Conservation (phyloP, 371 early-diverging fungal species). For the Mucor plumbeus region DNA sequence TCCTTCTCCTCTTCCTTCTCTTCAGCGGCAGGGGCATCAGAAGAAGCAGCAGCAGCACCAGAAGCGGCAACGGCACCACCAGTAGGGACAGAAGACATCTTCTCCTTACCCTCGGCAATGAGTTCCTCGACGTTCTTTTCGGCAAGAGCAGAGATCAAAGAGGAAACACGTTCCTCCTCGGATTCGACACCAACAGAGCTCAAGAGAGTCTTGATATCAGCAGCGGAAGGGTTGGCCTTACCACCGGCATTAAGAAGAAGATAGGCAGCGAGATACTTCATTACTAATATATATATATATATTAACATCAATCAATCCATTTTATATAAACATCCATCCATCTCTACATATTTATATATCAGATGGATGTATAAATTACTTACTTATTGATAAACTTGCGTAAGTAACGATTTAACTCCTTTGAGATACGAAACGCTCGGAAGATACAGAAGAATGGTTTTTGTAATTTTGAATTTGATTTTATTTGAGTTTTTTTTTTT, state of each 20-base stretch:
- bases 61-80: constrained; percentile 85
- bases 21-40: constrained; percentile 56
- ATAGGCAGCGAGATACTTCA: constrained; percentile 98
- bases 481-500: background rate
- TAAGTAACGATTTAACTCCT: constrained; percentile 50
- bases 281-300: constrained; percentile 41
- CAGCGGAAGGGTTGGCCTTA: constrained; percentile 83
- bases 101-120: constrained; percentile 89
- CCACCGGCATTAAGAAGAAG: constrained; percentile 93
- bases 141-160: constrained; percentile 81
- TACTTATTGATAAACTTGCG: constrained; percentile 35
- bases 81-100: constrained; percentile 93
- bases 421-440: constrained; percentile 45
- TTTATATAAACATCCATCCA: constrained; percentile 26
- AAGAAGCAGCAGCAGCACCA: constrained; percentile 59
- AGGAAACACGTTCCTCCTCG: constrained; percentile 78
- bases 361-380: background rate
- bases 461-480: constrained; percentile 2
- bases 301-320: constrained; percentile 10
- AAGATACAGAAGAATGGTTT: constrained; percentile 18
- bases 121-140: constrained; percentile 91
- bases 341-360: background rate
- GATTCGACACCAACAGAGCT: constrained; percentile 92
- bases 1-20: constrained; percentile 83
- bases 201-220: constrained; percentile 85